Percentiles rank a stretch among this genome's conserved stretches.
Evolutionary conservation across 805 yeast species (phyloP).

Genomic region (Zygosaccharomyces siamensis): DNA sequence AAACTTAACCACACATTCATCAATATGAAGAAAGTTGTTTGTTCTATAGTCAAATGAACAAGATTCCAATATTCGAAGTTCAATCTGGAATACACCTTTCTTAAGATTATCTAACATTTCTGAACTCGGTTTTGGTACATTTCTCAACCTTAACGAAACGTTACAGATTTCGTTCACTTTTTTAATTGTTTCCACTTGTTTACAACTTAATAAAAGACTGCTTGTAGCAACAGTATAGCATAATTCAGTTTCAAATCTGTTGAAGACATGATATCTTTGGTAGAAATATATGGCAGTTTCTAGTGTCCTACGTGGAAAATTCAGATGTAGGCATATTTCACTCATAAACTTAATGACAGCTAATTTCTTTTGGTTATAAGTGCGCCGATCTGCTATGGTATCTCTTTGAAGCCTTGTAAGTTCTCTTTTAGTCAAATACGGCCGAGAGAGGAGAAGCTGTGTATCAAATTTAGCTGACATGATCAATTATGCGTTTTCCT

Average conservation of each 20-base stretch:
- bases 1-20: slow-evolving; percentile 59
- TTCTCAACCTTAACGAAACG: slow-evolving; percentile 36
- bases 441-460: slow-evolving; percentile 45
- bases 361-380: slow-evolving; percentile 48
- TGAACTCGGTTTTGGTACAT: slow-evolving; percentile 21
- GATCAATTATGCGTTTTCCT: no score
- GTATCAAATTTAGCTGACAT: slow-evolving; percentile 25
- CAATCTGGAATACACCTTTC: slow-evolving; percentile 53
- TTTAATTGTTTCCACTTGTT: slow-evolving; percentile 81
- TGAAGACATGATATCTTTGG: slow-evolving; percentile 66
- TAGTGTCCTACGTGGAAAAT: slow-evolving; percentile 65
- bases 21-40: slow-evolving; percentile 46
- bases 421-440: slow-evolving; percentile 54
- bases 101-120: slow-evolving; percentile 50
- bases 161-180: slow-evolving; percentile 57
- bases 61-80: slow-evolving; percentile 69
- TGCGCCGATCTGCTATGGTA: slow-evolving; percentile 48
- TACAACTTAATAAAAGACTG: slow-evolving; percentile 64
- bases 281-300: slow-evolving; percentile 68
- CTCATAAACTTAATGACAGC: slow-evolving; percentile 52
- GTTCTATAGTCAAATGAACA: slow-evolving; percentile 76
- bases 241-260: slow-evolving; percentile 49
- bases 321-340: slow-evolving; percentile 48
- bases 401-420: slow-evolving; percentile 46
- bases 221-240: slow-evolving; percentile 64